Evolutionary conservation across 2,329 filamentous ascomycete genomes (phyloP).

Genomic region (Ascochyta rabiei): DNA sequence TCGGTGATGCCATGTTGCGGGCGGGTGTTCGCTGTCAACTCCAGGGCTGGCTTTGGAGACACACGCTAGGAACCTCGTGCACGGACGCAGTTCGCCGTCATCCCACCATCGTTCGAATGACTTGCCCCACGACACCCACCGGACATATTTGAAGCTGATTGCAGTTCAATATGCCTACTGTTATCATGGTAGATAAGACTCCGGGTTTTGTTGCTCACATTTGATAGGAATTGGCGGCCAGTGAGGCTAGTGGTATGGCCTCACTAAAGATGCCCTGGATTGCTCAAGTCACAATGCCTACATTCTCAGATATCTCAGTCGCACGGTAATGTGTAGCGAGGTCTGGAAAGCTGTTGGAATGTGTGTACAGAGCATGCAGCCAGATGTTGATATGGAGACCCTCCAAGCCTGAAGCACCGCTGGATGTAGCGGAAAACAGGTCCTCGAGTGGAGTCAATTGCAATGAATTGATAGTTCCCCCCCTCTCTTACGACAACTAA

Average conservation of each 20-base stretch:
- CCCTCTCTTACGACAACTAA: neutral
- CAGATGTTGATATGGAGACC: neutral
- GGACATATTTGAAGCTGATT: neutral
- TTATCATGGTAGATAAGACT: neutral
- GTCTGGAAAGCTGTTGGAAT: neutral
- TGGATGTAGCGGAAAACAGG: neutral
- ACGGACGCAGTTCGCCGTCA: conserved; percentile 11
- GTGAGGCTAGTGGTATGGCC: too few relatives aligned
- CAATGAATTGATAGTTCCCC: neutral
- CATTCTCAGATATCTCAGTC: neutral
- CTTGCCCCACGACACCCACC: neutral
- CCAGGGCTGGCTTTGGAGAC: conserved; percentile 9
- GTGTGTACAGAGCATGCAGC: neutral
- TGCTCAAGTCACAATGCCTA: neutral
- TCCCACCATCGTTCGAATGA: conserved; percentile 12
- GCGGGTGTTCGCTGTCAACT: conserved; percentile 27
- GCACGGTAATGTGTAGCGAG: neutral
- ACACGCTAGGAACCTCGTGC: conserved; percentile 18
- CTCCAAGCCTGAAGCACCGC: neutral
- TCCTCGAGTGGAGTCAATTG: neutral
- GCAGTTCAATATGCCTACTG: neutral
- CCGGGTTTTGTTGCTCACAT: neutral
- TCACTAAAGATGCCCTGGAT: neutral
- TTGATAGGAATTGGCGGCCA: neutral
- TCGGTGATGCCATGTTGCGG: conserved; percentile 37